Percentiles rank a stretch among this genome's conserved stretches.
Evolutionary conservation across 768 basidiomycete genomes (phyloP).

Genomic region (Pisolithus tinctorius): DNA sequence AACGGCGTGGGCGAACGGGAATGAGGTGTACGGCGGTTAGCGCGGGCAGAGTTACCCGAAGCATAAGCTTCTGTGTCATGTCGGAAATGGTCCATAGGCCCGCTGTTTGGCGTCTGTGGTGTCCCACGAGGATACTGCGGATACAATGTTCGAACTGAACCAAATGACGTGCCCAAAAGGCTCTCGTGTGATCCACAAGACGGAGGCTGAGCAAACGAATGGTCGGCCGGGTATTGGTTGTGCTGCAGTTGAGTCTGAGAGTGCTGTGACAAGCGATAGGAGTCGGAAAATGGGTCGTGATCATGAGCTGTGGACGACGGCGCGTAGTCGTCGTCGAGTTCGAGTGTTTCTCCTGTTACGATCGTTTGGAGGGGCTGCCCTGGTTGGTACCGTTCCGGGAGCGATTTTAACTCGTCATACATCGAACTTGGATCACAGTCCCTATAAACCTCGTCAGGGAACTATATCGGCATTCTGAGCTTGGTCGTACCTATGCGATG

Average conservation of each 20-base stretch:
- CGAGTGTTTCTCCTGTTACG: slow-evolving; percentile 58
- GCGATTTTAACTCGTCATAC: slow-evolving; percentile 5
- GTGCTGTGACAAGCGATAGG: slow-evolving; percentile 4
- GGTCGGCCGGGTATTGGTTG: slow-evolving; percentile 22
- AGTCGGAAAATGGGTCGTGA: slow-evolving; percentile 23
- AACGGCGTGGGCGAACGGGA: slow-evolving; percentile 76
- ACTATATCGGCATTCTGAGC: too few species aligned
- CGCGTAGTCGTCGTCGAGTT: slow-evolving; percentile 36
- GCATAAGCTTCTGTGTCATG: slow-evolving; percentile 66
- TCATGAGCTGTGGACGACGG: slow-evolving; percentile 23
- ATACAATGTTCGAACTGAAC: slow-evolving; percentile 8
- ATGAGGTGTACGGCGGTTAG: slow-evolving; percentile 44
- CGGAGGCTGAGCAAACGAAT: slow-evolving; percentile 29
- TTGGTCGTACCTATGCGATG: neutral
- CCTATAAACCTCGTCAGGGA: neutral
- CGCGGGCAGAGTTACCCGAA: slow-evolving; percentile 49
- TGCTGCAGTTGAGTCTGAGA: slow-evolving; percentile 22
- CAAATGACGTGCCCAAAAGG: slow-evolving; percentile 21
- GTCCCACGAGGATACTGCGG: slow-evolving; percentile 10
- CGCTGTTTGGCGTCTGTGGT: slow-evolving; percentile 29
- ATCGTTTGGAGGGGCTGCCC: slow-evolving; percentile 58
- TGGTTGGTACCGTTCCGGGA: slow-evolving; percentile 44
- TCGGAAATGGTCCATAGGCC: slow-evolving; percentile 48
- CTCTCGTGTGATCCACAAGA: slow-evolving; percentile 26
- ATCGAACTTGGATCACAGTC: neutral